phyloP scores from a whole-genome alignment of 1,284 basidiomycete species.

The Sporisorium exsertum region DNA sequence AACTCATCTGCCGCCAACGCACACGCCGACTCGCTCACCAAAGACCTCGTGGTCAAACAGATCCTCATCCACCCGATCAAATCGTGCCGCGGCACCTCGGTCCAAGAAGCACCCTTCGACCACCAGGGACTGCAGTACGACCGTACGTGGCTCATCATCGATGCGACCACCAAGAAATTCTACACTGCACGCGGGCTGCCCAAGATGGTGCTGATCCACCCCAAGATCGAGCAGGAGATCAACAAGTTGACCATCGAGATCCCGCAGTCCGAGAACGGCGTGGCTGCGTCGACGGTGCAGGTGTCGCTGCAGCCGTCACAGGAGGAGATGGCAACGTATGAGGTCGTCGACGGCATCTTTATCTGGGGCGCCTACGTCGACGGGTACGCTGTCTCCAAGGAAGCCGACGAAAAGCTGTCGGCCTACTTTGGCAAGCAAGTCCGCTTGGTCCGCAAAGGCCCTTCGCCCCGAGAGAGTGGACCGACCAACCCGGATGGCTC shows the following conservation, averaged over 20 bases:
- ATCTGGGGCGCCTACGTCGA: slow-evolving; percentile 59
- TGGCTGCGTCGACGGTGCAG: slow-evolving; percentile 30
- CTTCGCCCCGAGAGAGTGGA: slow-evolving; percentile 33
- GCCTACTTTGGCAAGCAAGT: slow-evolving; percentile 61
- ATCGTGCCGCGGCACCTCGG: slow-evolving; percentile 58
- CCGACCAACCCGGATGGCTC: slow-evolving; percentile 39
- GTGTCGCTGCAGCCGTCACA: slow-evolving; percentile 46
- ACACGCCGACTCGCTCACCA: slow-evolving; percentile 45
- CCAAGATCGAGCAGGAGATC: slow-evolving; percentile 36
- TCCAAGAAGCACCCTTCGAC: slow-evolving; percentile 48
- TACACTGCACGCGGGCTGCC: slow-evolving; percentile 61
- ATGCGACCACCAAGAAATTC: slow-evolving; percentile 52
- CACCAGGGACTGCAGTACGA: slow-evolving; percentile 58
- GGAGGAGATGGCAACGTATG: slow-evolving; percentile 35
- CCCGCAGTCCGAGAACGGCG: slow-evolving; percentile 48
- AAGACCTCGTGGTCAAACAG: slow-evolving; percentile 40
- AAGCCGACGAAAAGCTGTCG: slow-evolving; percentile 57
- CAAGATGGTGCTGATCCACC: slow-evolving; percentile 63
- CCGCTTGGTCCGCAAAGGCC: slow-evolving; percentile 58
- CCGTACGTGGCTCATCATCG: slow-evolving; percentile 65
- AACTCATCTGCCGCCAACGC: slow-evolving; percentile 16
- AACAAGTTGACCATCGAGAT: slow-evolving; percentile 54
- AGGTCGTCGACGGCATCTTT: slow-evolving; percentile 54
- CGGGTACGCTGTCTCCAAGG: slow-evolving; percentile 56
- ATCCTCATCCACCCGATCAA: slow-evolving; percentile 65